A percentile compares a stretch with the other conserved stretches of the same genome.
Evolutionary conservation across 345 rosid genomes (phyloP).

Genomic region (Reutealis trisperma): DNA sequence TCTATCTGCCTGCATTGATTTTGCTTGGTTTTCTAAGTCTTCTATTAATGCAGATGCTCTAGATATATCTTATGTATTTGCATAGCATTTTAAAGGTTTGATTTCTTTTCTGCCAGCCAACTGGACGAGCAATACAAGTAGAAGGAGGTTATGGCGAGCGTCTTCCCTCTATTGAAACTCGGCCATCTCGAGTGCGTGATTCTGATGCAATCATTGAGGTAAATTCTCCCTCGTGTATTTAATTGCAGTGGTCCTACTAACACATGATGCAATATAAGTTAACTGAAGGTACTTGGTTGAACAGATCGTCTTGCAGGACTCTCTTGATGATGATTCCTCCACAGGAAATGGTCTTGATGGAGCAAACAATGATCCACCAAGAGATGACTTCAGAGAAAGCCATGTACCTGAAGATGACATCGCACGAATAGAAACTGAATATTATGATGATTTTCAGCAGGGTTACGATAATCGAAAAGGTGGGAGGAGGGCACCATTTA

Average conservation of each 20-base stretch:
- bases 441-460: slow-evolving; percentile 37
- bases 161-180: slow-evolving; percentile 80
- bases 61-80: slow-evolving; percentile 12
- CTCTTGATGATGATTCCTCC: slow-evolving; percentile 56
- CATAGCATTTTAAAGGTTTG: slow-evolving; percentile 10
- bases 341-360: slow-evolving; percentile 42
- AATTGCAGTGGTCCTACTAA: slow-evolving; percentile 15
- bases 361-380: slow-evolving; percentile 39
- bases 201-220: slow-evolving; percentile 97
- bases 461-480: slow-evolving; percentile 34
- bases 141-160: slow-evolving; percentile 93
- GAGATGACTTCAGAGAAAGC: slow-evolving; percentile 38
- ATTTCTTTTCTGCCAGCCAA: slow-evolving; percentile 60
- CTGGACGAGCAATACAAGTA: slow-evolving; percentile 97
- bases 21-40: background rate
- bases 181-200: slow-evolving; percentile 89
- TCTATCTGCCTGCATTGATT: background rate
- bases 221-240: slow-evolving; percentile 12
- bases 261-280: slow-evolving; percentile 14
- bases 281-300: slow-evolving; percentile 36
- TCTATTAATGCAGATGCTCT: slow-evolving; percentile 1
- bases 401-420: slow-evolving; percentile 41
- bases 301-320: slow-evolving; percentile 84
- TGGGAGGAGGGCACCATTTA: slow-evolving; percentile 30
- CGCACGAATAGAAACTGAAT: slow-evolving; percentile 32